Evolutionary conservation across 2,329 filamentous ascomycete genomes (phyloP).

Genomic region (Fusarium lyarnte): DNA sequence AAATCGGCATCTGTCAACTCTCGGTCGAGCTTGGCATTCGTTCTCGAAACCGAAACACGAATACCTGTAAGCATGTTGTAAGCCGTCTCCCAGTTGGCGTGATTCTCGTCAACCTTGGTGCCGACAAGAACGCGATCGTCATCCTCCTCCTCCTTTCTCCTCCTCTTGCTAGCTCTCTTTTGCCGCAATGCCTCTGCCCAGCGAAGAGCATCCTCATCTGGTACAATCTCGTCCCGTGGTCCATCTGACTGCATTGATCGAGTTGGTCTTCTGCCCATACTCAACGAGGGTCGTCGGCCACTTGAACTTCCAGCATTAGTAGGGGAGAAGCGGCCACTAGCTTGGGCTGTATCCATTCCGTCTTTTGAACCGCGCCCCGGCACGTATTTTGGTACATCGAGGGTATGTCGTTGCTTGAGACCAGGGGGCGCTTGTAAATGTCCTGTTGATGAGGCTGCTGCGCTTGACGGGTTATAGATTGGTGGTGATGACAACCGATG

Average conservation of each 20-base stretch:
- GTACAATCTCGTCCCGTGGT: slow-evolving; percentile 82
- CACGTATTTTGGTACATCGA: slow-evolving; percentile 81
- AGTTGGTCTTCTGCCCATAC: slow-evolving; percentile 80
- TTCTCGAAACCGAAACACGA: slow-evolving; percentile 93
- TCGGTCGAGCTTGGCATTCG: slow-evolving; percentile 95
- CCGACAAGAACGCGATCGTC: slow-evolving; percentile 95
- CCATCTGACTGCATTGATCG: slow-evolving; percentile 86
- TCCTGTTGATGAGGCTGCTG: slow-evolving; percentile 58
- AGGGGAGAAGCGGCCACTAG: slow-evolving; percentile 85
- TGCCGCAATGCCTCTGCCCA: slow-evolving; percentile 95
- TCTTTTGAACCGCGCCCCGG: slow-evolving; percentile 79
- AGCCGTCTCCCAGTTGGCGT: slow-evolving; percentile 96
- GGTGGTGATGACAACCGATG: slow-evolving; percentile 75
- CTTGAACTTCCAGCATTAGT: slow-evolving; percentile 60
- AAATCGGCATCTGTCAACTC: slow-evolving; percentile 92
- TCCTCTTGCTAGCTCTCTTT: slow-evolving; percentile 88
- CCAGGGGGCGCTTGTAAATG: slow-evolving; percentile 62
- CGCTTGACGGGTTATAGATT: slow-evolving; percentile 57
- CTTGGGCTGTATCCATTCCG: slow-evolving; percentile 70
- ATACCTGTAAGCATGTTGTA: slow-evolving; percentile 99
- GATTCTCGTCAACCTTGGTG: slow-evolving; percentile 96
- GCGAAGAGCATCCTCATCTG: slow-evolving; percentile 88
- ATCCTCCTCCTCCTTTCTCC: slow-evolving; percentile 84
- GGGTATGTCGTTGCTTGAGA: slow-evolving; percentile 83
- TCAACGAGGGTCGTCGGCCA: slow-evolving; percentile 82